Percentiles rank a stretch among this genome's conserved stretches.
Evolutionary conservation across 495 filamentous ascomycete species (phyloP).

Genomic region (Aspergillus carlsbadensis): DNA sequence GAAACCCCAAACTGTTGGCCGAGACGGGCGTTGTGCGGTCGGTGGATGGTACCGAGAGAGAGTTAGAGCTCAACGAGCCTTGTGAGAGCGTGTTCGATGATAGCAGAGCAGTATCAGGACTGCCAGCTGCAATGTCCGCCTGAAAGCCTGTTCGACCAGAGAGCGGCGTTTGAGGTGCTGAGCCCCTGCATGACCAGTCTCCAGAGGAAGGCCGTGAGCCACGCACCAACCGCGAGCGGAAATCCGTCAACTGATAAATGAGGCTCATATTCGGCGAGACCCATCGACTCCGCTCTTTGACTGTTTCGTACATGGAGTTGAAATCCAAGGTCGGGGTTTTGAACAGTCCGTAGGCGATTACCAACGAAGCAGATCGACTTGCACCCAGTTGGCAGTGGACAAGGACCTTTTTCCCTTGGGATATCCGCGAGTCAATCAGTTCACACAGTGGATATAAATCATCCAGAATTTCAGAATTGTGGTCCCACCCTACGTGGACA

Average conservation of each 20-base stretch:
- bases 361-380: slow-evolving; percentile 91
- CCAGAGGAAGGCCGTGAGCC: slow-evolving; percentile 40
- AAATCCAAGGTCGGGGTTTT: slow-evolving; percentile 84
- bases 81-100: slow-evolving; percentile 27
- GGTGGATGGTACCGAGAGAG: slow-evolving; percentile 31
- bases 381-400: slow-evolving; percentile 96
- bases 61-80: slow-evolving; percentile 26
- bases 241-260: slow-evolving; percentile 96
- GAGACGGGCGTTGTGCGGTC: slow-evolving; percentile 29
- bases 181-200: slow-evolving; percentile 39
- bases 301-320: slow-evolving; percentile 88
- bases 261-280: slow-evolving; percentile 98
- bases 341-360: slow-evolving; percentile 94
- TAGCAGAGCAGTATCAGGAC: slow-evolving; percentile 18
- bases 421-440: slow-evolving; percentile 74
- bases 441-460: slow-evolving; percentile 85
- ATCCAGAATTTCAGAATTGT: slow-evolving; percentile 91
- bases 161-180: slow-evolving; percentile 34
- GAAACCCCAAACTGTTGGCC: slow-evolving; percentile 26
- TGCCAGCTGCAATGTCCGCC: slow-evolving; percentile 2
- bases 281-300: slow-evolving; percentile 89
- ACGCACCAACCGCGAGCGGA: slow-evolving; percentile 47
- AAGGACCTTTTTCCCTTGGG: slow-evolving; percentile 80
- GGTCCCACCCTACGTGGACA: slow-evolving; percentile 94
- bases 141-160: slow-evolving; percentile 17